Conservation (phyloP, 805 yeast genomes). For the Ogataea dorogensis region DNA sequence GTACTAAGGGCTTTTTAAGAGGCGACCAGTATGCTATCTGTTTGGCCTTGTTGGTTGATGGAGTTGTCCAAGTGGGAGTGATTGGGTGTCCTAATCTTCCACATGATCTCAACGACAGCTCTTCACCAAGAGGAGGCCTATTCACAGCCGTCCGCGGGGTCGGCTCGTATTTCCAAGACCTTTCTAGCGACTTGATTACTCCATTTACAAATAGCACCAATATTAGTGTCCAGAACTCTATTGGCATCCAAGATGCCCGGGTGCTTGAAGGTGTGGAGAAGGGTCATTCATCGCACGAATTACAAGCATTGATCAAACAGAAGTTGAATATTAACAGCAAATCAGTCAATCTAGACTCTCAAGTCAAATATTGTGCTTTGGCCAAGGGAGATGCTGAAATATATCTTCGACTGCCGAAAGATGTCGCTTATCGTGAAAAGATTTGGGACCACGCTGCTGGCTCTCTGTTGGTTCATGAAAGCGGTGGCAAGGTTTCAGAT, state of each 20-base stretch:
- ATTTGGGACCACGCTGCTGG: conserved; percentile 99
- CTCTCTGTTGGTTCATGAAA: conserved; percentile 76
- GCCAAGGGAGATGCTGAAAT: conserved; percentile 91
- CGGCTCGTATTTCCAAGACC: conserved; percentile 61
- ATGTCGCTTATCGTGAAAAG: conserved; percentile 77
- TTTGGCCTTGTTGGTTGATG: conserved; percentile 82
- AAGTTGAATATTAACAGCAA: conserved; percentile 56
- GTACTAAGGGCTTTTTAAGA: conserved; percentile 93
- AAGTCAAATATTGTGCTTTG: conserved; percentile 90
- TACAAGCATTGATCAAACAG: conserved; percentile 73
- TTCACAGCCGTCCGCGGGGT: conserved; percentile 65
- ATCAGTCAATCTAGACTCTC: conserved; percentile 83
- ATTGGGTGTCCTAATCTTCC: conserved; percentile 95
- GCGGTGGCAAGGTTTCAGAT: conserved; percentile 91
- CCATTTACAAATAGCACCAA: conserved; percentile 35
- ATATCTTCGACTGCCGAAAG: conserved; percentile 83
- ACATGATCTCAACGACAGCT: conserved; percentile 39
- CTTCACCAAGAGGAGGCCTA: conserved; percentile 62
- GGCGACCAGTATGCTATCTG: conserved; percentile 98
- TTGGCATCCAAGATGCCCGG: conserved; percentile 48
- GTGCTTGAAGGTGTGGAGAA: conserved; percentile 94
- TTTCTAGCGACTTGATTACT: conserved; percentile 37
- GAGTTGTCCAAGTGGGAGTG: conserved; percentile 82
- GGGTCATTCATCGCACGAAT: conserved; percentile 89
- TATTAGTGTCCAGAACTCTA: conserved; percentile 53